Base-by-base conservation (phyloP, 176 grass and related monocot genomes). In the Microstegium vimineum region DNA sequence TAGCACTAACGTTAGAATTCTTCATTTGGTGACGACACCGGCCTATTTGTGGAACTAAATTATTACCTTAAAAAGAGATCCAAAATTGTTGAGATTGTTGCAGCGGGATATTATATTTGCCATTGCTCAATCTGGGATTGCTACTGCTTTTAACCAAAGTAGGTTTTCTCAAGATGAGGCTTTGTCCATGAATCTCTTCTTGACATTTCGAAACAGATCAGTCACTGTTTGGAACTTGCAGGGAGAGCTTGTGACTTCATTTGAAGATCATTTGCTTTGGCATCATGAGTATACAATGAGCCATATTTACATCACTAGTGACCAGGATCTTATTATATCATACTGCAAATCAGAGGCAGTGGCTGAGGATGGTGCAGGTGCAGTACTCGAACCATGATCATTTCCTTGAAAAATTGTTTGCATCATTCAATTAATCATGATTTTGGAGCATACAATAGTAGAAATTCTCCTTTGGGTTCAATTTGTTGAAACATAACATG, bases 301-400 rank as follows among this genome's bases (percentile, higher is more conserved):
- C 46, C 86, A 90, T 77, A 90, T 90, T 81, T 99, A 99, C 63
- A 99, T 95, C 31, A 95, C 96, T 10, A 94, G 90, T 6, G 93
- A 99, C 34, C 96, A 99, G 83, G 96, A 99, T 89, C 82, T 99
- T 66, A 99, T 99, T 72, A 99, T 99, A 32, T 99, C 96, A 0
- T 99, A 99, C 69, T 99, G 96, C 83, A 99, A 99, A 82, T 86
- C 96, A 12, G 89, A 92, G 26, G 87, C 73, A 33, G 83, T 31
- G 18, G 38, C 79, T 68, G 88, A 79, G 72, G 79, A 90, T 47
- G 62, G 84, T 74, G 82, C 88, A 90, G 88, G 88, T 90, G 47
- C 23, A 31, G 41, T 73, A 79, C 22, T 79, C 33, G 42, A 64
- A 37, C n/a, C 30, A 56, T 77, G 26, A 77, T 57, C n/a, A 22